phyloP scores from a whole-genome alignment of 1,139 yeast species.

The Geotrichum histeridarum region DNA sequence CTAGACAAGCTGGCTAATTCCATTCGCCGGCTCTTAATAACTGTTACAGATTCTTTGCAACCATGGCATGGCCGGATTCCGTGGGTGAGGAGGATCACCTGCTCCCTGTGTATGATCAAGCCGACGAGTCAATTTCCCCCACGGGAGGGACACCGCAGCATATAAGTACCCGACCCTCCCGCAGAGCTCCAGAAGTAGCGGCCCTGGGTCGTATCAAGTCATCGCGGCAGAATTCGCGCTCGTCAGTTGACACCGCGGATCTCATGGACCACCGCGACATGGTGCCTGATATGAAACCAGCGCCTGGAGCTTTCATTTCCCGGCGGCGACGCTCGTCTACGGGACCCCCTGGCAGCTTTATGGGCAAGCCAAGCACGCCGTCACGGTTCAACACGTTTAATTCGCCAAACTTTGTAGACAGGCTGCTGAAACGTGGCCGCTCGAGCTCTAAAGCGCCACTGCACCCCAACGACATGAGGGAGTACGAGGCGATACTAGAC shows the following conservation, averaged over 20 bases:
- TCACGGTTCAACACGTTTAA: not conserved
- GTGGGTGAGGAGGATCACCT: no score
- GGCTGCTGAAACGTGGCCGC: not conserved
- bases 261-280: constrained; percentile 15
- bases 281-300: not conserved
- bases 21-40: no score
- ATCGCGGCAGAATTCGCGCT: not conserved
- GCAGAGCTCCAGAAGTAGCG: not conserved
- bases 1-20: no score
- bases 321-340: constrained; percentile 24
- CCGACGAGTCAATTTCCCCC: not conserved
- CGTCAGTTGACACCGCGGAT: constrained; percentile 18
- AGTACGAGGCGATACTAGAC: not conserved
- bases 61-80: no score
- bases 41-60: no score
- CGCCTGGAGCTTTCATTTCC: constrained; percentile 22
- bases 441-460: not conserved
- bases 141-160: no score
- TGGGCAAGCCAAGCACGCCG: not conserved
- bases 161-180: no score
- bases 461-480: not conserved
- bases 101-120: no score
- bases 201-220: not conserved
- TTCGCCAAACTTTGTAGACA: not conserved
- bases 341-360: constrained; percentile 15